Percentiles rank a stretch among this genome's conserved stretches.
phyloP scores from a whole-genome alignment of 1,139 yeast genomes.

The Schwanniomyces etchellsii region DNA sequence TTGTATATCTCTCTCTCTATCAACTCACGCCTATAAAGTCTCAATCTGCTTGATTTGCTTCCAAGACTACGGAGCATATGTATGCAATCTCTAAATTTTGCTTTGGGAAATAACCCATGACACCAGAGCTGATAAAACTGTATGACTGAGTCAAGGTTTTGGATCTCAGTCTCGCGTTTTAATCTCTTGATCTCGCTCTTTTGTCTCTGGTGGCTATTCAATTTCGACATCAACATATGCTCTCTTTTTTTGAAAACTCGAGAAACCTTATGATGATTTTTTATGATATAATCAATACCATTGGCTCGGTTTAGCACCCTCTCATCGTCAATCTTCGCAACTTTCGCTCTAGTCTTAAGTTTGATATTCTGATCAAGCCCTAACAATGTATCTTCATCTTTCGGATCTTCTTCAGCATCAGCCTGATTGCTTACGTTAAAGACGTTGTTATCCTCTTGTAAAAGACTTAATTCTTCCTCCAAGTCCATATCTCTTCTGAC shows the following conservation, averaged over 20 bases:
- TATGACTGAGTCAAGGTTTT: constrained; percentile 41
- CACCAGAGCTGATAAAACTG: constrained; percentile 83
- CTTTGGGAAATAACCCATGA: constrained; percentile 73
- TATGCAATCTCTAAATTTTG: constrained; percentile 62
- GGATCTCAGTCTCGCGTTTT: constrained; percentile 35
- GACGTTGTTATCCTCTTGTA: too few species aligned
- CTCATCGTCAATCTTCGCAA: constrained; percentile 45
- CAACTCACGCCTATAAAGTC: constrained; percentile 31
- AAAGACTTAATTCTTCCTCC: constrained; percentile 9
- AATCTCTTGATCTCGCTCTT: constrained; percentile 11
- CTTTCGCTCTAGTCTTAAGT: constrained; percentile 23
- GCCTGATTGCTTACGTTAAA: constrained; percentile 2
- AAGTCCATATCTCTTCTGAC: too few species aligned
- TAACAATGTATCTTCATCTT: constrained; percentile 22
- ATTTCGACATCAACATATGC: constrained; percentile 15
- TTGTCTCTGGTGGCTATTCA: constrained; percentile 3
- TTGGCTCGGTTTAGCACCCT: constrained; percentile 37
- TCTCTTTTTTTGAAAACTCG: constrained; percentile 26
- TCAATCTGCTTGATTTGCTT: constrained; percentile 26
- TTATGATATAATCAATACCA: constrained; percentile 44
- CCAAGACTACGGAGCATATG: constrained; percentile 29
- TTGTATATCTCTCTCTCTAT: constrained; percentile 31
- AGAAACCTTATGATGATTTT: constrained; percentile 31
- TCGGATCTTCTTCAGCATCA: constrained; percentile 1
- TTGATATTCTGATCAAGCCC: constrained; percentile 40